phyloP scores from a whole-genome alignment of 768 basidiomycete genomes.

The Mycena sanguinolenta region DNA sequence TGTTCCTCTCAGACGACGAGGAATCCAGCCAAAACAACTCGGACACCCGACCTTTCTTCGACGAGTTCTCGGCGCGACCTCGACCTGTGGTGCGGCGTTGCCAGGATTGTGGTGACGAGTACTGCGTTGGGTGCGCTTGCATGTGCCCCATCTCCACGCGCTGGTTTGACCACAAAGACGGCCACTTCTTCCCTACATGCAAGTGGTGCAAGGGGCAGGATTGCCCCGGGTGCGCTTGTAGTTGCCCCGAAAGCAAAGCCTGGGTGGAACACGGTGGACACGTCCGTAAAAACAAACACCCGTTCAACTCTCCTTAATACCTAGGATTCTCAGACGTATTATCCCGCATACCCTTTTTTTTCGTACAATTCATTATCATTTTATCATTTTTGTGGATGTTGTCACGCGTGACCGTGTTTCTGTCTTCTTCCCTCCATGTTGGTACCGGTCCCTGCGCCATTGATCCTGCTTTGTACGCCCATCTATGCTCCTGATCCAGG shows the following conservation, averaged over 20 bases:
- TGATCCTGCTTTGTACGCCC: background rate
- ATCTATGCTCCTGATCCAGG: background rate
- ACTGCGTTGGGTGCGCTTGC: conserved; percentile 1
- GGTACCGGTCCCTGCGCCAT: no score
- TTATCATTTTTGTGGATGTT: no score
- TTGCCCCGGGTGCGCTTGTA: conserved; percentile 4
- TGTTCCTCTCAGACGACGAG: no score
- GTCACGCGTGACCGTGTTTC: no score
- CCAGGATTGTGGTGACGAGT: background rate
- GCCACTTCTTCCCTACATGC: conserved; percentile 8
- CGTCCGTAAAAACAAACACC: background rate
- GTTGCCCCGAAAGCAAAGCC: background rate
- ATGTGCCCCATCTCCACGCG: background rate
- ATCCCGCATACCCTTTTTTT: no score
- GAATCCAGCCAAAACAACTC: no score
- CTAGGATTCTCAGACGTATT: no score
- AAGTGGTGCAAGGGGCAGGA: background rate
- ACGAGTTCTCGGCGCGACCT: background rate
- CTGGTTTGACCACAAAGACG: background rate
- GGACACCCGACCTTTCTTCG: no score
- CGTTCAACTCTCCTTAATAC: no score
- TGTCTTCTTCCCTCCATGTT: background rate
- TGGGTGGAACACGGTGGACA: conserved; percentile 6
- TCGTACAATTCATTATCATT: no score
- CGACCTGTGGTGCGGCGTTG: background rate